A percentile compares a stretch with the other conserved stretches of the same genome.
Conservation (phyloP, 805 yeast genomes). For the Lachancea sp. region DNA sequence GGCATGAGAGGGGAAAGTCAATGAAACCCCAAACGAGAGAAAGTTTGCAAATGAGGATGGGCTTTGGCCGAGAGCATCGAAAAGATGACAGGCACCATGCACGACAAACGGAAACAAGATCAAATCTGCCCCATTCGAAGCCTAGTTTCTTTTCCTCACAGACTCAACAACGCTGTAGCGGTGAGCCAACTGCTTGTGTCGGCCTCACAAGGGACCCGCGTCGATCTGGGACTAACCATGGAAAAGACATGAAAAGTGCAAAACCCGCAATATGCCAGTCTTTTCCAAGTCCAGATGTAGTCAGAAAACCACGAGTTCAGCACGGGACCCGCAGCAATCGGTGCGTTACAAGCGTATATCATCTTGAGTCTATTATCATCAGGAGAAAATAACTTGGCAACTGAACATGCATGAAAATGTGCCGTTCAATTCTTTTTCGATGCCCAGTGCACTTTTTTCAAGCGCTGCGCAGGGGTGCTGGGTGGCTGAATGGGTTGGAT, state of each 20-base stretch:
- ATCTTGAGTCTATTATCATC: no score
- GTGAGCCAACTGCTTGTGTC: not conserved
- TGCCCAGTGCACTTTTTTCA: not conserved
- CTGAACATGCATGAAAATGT: no score
- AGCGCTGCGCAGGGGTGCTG: conserved; percentile 8
- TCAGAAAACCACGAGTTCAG: not conserved
- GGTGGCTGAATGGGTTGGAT: conserved; percentile 2
- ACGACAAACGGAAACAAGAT: no score
- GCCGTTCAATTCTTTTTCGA: no score
- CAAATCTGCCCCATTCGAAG: not conserved
- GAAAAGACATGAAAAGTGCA: not conserved
- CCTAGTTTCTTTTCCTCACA: not conserved
- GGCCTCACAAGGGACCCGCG: not conserved
- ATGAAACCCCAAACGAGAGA: conserved; percentile 4
- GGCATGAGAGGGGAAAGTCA: conserved; percentile 5
- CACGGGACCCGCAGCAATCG: not conserved
- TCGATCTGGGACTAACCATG: conserved; percentile 8
- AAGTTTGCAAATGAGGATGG: not conserved
- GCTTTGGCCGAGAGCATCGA: conserved; percentile 2
- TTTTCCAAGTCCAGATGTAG: not conserved
- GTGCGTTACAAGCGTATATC: not conserved
- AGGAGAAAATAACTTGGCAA: no score
- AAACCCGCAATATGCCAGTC: conserved; percentile 3
- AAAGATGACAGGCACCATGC: no score
- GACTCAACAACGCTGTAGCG: not conserved